Evolutionary conservation across 2,329 filamentous ascomycete species (phyloP).

Genomic region (Parastagonospora nodorum): DNA sequence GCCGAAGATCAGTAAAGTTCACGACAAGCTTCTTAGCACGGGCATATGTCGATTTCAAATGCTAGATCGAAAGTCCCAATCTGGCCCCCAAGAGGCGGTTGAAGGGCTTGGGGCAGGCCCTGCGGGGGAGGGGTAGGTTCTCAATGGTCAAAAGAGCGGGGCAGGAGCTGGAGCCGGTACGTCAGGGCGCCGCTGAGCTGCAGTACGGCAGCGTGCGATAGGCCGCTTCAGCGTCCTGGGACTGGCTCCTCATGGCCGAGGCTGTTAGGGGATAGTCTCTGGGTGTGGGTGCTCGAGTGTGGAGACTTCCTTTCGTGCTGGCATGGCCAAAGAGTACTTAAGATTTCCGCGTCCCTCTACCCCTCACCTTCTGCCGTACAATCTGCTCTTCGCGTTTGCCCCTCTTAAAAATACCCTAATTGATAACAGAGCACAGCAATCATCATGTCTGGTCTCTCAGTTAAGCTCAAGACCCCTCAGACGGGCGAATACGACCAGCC

Average conservation of each 20-base stretch:
- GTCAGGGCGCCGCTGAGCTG: constrained; percentile 25
- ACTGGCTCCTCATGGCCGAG: constrained; percentile 42
- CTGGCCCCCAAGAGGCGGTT: constrained; percentile 13
- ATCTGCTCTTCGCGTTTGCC: constrained; percentile 12
- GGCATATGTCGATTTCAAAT: constrained; percentile 18
- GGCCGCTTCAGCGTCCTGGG: constrained; percentile 21
- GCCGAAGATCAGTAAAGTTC: neutral
- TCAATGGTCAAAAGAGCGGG: constrained; percentile 37
- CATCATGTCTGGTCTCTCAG: constrained; percentile 53
- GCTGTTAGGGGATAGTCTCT: constrained; percentile 21
- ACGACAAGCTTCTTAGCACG: constrained; percentile 10
- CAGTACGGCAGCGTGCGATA: constrained; percentile 22
- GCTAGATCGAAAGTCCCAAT: constrained; percentile 8
- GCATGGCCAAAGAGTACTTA: constrained; percentile 36
- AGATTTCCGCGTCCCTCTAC: constrained; percentile 27
- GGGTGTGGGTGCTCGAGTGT: constrained; percentile 16
- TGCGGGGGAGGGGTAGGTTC: constrained; percentile 44
- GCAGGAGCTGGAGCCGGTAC: constrained; percentile 26
- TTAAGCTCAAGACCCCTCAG: constrained; percentile 70
- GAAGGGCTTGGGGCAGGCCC: constrained; percentile 10
- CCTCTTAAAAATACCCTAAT: constrained; percentile 31
- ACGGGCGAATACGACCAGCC: constrained; percentile 64
- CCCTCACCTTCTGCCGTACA: constrained; percentile 16
- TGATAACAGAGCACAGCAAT: constrained; percentile 16
- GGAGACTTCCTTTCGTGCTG: constrained; percentile 28